phyloP scores from a whole-genome alignment of 148 eudicot species.

The Amaranthus hypochondriacus region DNA sequence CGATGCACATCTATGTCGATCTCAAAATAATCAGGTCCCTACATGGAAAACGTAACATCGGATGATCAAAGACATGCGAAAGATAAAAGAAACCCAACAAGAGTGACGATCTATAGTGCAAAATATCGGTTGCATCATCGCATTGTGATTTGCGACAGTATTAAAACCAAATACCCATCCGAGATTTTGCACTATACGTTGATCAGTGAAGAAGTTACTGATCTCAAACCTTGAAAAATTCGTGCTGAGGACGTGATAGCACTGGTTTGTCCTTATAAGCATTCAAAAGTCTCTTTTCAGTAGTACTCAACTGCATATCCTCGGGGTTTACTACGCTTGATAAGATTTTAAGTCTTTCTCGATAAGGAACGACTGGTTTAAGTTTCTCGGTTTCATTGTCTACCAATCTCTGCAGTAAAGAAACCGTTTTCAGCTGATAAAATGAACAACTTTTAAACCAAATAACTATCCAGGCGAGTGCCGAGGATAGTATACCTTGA shows the following conservation, averaged over 20 bases:
- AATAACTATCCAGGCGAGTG: conserved; percentile 10
- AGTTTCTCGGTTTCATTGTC: conserved; percentile 60
- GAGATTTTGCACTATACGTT: too few species aligned
- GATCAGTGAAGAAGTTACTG: background rate
- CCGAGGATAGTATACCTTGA: conserved; percentile 41
- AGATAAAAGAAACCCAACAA: too few species aligned
- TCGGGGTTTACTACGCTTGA: conserved; percentile 76
- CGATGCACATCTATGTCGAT: conserved; percentile 89
- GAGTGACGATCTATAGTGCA: too few species aligned
- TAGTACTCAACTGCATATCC: conserved; percentile 63
- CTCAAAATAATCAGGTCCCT: conserved; percentile 90
- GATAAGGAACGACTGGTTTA: conserved; percentile 51
- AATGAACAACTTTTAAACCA: background rate
- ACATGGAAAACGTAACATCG: conserved; percentile 3
- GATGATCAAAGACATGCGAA: too few species aligned
- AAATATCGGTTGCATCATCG: too few species aligned
- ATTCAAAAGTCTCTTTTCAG: conserved; percentile 75
- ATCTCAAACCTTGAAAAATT: conserved; percentile 53
- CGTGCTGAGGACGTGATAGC: conserved; percentile 88
- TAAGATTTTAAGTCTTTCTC: conserved; percentile 87
- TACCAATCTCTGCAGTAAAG: conserved; percentile 46
- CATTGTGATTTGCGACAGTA: too few species aligned
- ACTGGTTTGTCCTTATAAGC: conserved; percentile 92
- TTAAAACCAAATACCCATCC: too few species aligned
- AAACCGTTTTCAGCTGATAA: background rate